Base-by-base conservation (phyloP, 2,329 filamentous ascomycete genomes). In the Hymenoscyphus fraxineus region DNA sequence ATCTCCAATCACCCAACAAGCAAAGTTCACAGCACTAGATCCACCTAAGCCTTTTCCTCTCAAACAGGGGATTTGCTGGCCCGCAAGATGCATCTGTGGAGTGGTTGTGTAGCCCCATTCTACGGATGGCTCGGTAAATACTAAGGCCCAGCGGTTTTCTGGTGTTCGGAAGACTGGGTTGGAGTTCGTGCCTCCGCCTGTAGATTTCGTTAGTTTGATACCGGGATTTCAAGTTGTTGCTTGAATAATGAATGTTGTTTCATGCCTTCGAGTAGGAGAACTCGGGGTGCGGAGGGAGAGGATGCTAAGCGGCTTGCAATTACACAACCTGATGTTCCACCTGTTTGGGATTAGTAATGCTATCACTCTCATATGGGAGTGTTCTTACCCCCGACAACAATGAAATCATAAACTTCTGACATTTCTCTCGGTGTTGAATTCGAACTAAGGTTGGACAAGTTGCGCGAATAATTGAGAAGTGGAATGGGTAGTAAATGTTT, bases 291-390 rank as follows among this genome's bases (percentile, higher is more conserved):
- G 41, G 78, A 77, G 0, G 77, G 44, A 0, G 82, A 76, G 19
- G 77, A 74, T 1, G 84, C 80, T 3, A 89, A 80, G 0, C 78
- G 76, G 1, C 81, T 76, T 0, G 87, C 86, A 15, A 88, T 71
- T 1, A 82, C 77, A 59, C 82, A 82, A 7, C 87, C 87, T 7
- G 87, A 80, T 1, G 87, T 83, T n/a, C 87, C 86, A 66, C 79
- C 85, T 85, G 64, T 13, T 32, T 19, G 10, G n/a, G 57, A 39
- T 61, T 58, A 54, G 40, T 62, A 19, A 44, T 31, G 55, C 15
- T 9, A 57, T 41, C 35, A 13, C 13, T 16, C 31, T 58, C 38
- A 2, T 27, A 31, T 22, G 6, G 51, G 6, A 54, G 40, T n/a
- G n/a, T 38, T 56, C 64, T 31, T 65, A 69, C 68, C 69, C 47